Conservation (phyloP, 805 yeast species). For the Saccharomyces eubayanus region DNA sequence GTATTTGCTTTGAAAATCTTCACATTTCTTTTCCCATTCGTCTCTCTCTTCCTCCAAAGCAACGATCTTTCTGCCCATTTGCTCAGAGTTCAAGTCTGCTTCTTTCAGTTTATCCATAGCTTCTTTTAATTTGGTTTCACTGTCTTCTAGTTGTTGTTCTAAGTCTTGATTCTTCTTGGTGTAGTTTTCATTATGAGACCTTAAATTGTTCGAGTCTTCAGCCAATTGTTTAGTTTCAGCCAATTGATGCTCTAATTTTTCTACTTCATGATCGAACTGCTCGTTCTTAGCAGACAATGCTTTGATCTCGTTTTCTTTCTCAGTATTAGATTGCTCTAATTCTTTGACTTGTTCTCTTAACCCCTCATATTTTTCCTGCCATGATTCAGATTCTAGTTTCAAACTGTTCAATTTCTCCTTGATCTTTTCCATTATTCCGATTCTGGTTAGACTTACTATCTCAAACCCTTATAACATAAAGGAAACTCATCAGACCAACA, state of each 20-base stretch:
- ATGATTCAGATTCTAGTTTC: conserved; percentile 89
- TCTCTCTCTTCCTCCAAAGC: conserved; percentile 90
- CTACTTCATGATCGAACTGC: conserved; percentile 75
- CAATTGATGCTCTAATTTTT: conserved; percentile 36
- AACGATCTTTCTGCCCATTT: conserved; percentile 86
- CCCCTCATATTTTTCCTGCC: conserved; percentile 96
- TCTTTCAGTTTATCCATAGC: conserved; percentile 91
- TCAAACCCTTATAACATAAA: not conserved
- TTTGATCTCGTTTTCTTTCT: conserved; percentile 92
- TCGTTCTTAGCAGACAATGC: conserved; percentile 87
- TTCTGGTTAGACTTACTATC: not conserved
- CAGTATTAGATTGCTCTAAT: conserved; percentile 84
- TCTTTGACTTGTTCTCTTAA: conserved; percentile 70
- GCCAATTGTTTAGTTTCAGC: conserved; percentile 61
- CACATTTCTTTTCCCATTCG: conserved; percentile 81
- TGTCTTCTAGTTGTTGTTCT: conserved; percentile 74
- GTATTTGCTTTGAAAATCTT: conserved; percentile 78
- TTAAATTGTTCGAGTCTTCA: conserved; percentile 82
- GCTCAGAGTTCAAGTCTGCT: conserved; percentile 92
- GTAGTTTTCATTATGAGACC: conserved; percentile 83
- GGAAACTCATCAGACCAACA: not conserved
- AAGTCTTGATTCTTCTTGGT: conserved; percentile 84
- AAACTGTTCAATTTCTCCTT: conserved; percentile 75
- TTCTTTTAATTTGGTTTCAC: conserved; percentile 85
- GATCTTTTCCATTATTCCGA: conserved; percentile 43